Conservation (phyloP, 2,329 filamentous ascomycete species). For the Aschersonia sp. region DNA sequence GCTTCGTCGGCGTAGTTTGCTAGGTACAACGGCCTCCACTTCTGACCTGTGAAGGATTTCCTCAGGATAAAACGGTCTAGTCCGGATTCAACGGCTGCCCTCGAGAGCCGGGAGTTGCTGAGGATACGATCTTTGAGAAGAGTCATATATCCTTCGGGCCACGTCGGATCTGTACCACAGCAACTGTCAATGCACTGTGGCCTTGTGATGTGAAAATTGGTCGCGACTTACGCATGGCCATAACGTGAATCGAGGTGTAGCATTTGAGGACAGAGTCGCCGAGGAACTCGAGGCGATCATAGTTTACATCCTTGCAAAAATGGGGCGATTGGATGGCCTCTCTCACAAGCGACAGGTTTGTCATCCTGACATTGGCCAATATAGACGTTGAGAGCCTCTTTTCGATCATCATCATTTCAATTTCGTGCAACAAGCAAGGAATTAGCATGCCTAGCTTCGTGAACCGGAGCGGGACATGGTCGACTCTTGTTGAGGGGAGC, state of each 20-base stretch:
- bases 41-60: constrained; percentile 49
- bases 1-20: constrained; percentile 14
- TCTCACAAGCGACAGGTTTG: constrained; percentile 38
- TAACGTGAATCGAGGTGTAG: constrained; percentile 51
- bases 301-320: constrained; percentile 48
- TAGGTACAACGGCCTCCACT: constrained; percentile 57
- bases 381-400: constrained; percentile 32
- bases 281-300: constrained; percentile 75
- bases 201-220: constrained; percentile 1
- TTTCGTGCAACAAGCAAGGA: constrained; percentile 57
- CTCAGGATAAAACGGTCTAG: constrained; percentile 63
- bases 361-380: constrained; percentile 30
- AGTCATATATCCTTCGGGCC: constrained; percentile 66
- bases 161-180: constrained; percentile 36
- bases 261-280: constrained; percentile 78
- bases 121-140: constrained; percentile 54
- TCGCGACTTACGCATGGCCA: constrained; percentile 30
- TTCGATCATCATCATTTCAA: constrained; percentile 52
- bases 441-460: constrained; percentile 46
- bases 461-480: constrained; percentile 28
- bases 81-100: constrained; percentile 45
- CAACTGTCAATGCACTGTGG: constrained; percentile 5
- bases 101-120: constrained; percentile 58
- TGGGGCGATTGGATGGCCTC: constrained; percentile 57
- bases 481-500: constrained; percentile 30